Conservation (phyloP, 345 rosid species). For the Syzygium aqueum region DNA sequence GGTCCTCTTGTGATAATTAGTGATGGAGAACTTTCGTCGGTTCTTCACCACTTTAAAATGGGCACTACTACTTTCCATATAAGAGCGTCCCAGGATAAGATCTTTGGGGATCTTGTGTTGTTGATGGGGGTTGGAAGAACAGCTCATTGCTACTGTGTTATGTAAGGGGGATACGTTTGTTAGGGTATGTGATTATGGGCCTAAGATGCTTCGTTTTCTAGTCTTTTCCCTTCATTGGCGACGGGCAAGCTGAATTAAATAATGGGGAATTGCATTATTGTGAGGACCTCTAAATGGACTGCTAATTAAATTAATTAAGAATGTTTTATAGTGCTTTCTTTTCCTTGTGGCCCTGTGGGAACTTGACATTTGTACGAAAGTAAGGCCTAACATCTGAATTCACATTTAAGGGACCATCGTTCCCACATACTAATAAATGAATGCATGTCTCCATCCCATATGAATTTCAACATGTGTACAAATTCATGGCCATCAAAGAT, state of each 20-base stretch:
- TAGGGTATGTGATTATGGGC: not conserved
- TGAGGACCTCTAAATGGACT: not conserved
- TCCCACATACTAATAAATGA: not conserved
- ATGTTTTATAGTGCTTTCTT: not conserved
- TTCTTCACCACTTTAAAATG: not conserved
- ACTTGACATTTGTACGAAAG: not conserved
- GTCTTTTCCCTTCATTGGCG: not conserved
- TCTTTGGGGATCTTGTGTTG: constrained; percentile 31
- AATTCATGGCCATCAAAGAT: not conserved
- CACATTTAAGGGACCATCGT: not conserved
- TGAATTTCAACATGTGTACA: not conserved
- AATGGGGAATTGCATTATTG: not conserved
- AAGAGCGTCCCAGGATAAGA: constrained; percentile 6
- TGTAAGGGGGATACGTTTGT: not conserved
- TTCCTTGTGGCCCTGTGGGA: not conserved
- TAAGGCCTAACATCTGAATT: not conserved
- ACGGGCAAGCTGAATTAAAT: not conserved
- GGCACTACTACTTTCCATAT: not conserved
- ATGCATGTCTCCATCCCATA: not conserved
- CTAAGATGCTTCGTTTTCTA: not conserved
- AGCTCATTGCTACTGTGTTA: constrained; percentile 46
- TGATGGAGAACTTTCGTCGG: not conserved
- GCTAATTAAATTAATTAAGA: not conserved
- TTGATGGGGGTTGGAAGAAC: constrained; percentile 26
- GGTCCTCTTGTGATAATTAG: not conserved